A percentile compares a stretch with the other conserved stretches of the same genome.
These are phyloP conservation scores for Candida easanensis DNA, from an alignment of 805 yeast genomes.

Conservation along the genomic window DNA sequence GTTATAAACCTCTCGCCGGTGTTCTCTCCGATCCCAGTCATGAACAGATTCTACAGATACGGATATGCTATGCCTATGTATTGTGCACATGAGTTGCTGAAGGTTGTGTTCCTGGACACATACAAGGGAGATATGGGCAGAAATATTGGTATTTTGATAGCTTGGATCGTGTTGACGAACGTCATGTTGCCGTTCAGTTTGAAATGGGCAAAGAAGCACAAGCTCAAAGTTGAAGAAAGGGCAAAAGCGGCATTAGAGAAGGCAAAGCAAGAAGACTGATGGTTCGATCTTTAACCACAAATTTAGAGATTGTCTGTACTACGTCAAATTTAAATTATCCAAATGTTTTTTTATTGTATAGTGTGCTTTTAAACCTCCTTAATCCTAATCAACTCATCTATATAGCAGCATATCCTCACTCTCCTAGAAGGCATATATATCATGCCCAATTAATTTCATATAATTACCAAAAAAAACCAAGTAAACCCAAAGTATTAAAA, in stretches of 20 bases:
- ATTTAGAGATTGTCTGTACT: no score
- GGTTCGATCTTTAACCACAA: no score
- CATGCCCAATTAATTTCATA: no score
- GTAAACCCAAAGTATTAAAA: no score
- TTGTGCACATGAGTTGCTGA: slow-evolving; percentile 52
- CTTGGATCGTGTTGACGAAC: slow-evolving; percentile 50
- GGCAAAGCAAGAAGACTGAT: slow-evolving; percentile 1
- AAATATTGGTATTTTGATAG: slow-evolving; percentile 49
- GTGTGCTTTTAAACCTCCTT: no score
- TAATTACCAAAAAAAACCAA: no score
- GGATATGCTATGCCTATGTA: slow-evolving; percentile 65
- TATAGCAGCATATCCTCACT: no score
- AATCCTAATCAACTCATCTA: no score
- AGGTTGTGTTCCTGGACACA: slow-evolving; percentile 52
- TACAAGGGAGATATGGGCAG: slow-evolving; percentile 52
- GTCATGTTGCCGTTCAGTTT: slow-evolving; percentile 34
- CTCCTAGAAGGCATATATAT: no score
- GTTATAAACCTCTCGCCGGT: slow-evolving; percentile 59
- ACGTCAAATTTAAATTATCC: no score
- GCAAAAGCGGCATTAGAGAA: slow-evolving; percentile 13
- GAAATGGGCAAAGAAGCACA: slow-evolving; percentile 12
- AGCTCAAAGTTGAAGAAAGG: slow-evolving; percentile 13
- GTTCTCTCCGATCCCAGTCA: slow-evolving; percentile 48
- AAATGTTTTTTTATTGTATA: no score
- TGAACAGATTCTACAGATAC: slow-evolving; percentile 34